Conservation (phyloP, 345 rosid genomes). For the Gynandropsis gynandra region DNA sequence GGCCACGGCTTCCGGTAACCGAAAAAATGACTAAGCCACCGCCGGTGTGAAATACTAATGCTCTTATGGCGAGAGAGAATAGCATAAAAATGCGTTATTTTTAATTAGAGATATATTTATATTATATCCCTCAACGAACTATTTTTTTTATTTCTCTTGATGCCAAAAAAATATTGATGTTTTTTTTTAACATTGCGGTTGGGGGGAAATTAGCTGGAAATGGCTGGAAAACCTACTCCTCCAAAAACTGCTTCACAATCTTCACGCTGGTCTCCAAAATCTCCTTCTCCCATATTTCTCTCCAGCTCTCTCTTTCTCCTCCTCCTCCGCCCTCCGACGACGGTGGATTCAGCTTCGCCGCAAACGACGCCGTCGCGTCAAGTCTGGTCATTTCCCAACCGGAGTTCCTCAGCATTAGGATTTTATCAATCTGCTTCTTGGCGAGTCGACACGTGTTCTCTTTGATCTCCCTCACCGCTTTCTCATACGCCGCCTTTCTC, state of each 20-base stretch:
- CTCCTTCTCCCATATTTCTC: slow-evolving; percentile 60
- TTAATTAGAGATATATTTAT: neutral
- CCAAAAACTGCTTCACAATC: slow-evolving; percentile 73
- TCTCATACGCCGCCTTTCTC: slow-evolving; percentile 44
- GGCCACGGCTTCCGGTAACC: no score
- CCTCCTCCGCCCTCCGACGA: slow-evolving; percentile 3
- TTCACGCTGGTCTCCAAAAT: slow-evolving; percentile 71
- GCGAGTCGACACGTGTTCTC: slow-evolving; percentile 76
- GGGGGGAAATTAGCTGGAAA: slow-evolving; percentile 28
- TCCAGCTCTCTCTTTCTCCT: slow-evolving; percentile 33
- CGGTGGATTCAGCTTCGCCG: slow-evolving; percentile 28
- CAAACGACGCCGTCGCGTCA: slow-evolving; percentile 77
- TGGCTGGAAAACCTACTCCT: slow-evolving; percentile 51
- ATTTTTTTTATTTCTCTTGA: neutral
- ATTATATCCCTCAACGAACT: slow-evolving; percentile 7
- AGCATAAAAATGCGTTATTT: neutral
- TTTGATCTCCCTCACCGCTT: slow-evolving; percentile 64
- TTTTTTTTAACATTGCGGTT: neutral
- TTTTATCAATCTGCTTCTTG: slow-evolving; percentile 65
- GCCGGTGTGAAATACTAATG: no score
- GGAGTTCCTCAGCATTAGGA: slow-evolving; percentile 36
- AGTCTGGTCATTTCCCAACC: slow-evolving; percentile 74
- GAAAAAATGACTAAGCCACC: no score
- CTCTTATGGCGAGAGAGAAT: neutral
- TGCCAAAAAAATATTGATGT: slow-evolving; percentile 7